Evolutionary conservation across 352 stramenopile genomes (phyloP), one percentile per base, ranked within the genome.

Genomic region (Globisporangium canariense): DNA sequence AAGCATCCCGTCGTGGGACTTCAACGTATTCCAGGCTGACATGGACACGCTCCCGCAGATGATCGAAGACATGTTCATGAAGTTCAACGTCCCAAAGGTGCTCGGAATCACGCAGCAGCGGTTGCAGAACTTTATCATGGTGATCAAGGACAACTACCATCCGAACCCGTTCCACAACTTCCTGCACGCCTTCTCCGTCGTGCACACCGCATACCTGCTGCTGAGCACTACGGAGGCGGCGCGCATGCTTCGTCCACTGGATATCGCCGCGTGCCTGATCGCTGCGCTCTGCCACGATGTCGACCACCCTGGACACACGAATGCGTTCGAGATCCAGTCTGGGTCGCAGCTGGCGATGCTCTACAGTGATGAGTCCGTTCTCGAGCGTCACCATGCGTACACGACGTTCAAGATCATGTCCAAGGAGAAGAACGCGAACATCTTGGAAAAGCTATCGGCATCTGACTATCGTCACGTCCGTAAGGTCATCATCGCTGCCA

Each of bases 151-250:
- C 20, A 79, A 90, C 50, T 95, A 95, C 68, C 86, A 93, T 67
- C 84, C 84, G 43, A 95, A 95, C 63, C 86, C 91, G 50, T 97
- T 97, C 69, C 90, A 97, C 76, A 97, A 96, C 77, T 97, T 94
- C 65, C 52, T 90, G 64, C 92, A 98, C 67, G 92, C 86, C 14
- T 87, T 96, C 59, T 91, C 86, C 2, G 90, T 97, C 30, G 77
- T 96, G 32, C 91, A 97, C 71, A 76, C 87, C 25, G 73, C 76
- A 6, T 97, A 97, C 61, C 60, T 93, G 25, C 75, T 97, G 51
- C 66, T 97, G 16, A 90, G 77, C 25, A 96, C 85, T 5, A 91
- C 75, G 0, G 73, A 85, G 32, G 86, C 81, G 2, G 54, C 64
- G 0, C 76, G 88, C 53, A 74, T 95, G 73, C 66, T 98, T 46